Conservation (phyloP, 2,329 filamentous ascomycete species). For the Penicillium sp. region DNA sequence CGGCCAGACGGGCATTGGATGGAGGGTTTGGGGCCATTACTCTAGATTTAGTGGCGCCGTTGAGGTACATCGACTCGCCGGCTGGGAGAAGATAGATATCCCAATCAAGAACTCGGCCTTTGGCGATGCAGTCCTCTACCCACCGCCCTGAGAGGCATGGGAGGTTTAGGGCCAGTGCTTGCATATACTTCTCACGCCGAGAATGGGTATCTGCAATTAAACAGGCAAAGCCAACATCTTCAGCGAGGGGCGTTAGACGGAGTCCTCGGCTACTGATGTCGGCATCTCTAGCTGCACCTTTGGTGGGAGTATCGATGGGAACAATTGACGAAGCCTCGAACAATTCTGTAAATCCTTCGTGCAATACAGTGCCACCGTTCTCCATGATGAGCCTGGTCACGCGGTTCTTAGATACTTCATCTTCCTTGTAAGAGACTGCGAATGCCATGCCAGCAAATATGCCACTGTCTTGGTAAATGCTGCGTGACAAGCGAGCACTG, state of each 20-base stretch:
- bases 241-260: conserved; percentile 54
- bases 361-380: conserved; percentile 70
- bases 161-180: conserved; percentile 84
- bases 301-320: conserved; percentile 31
- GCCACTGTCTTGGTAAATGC: conserved; percentile 32
- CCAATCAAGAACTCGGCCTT: conserved; percentile 68
- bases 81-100: conserved; percentile 79
- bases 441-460: conserved; percentile 84
- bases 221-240: conserved; percentile 71
- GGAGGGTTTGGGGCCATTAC: conserved; percentile 63
- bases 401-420: conserved; percentile 55
- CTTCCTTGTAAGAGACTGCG: conserved; percentile 70
- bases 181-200: conserved; percentile 87
- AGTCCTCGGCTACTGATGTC: conserved; percentile 40
- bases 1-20: conserved; percentile 53
- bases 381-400: conserved; percentile 64
- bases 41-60: conserved; percentile 74
- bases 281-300: conserved; percentile 21
- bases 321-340: conserved; percentile 56
- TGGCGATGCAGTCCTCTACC: conserved; percentile 69
- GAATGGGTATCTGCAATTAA: conserved; percentile 84
- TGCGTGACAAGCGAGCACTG: conserved; percentile 50
- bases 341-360: conserved; percentile 75
- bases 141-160: conserved; percentile 83
- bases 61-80: conserved; percentile 73